Evolutionary conservation across 2,329 filamentous ascomycete species (phyloP), one percentile per base, ranked within the genome.

Genomic region (Colletotrichum eleusines): DNA sequence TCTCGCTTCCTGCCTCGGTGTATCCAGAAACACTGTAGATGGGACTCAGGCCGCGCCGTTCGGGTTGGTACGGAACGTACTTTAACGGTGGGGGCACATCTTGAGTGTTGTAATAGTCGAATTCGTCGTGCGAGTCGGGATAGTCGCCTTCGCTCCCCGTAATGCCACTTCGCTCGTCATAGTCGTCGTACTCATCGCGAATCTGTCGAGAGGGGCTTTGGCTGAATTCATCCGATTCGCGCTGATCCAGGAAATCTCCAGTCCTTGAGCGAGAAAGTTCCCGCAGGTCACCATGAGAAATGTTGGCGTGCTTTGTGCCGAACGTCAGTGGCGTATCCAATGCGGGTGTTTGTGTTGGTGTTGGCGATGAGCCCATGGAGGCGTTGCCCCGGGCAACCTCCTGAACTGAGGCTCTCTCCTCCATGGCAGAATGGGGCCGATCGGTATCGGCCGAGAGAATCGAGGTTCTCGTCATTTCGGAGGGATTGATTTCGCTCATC

Each of bases 1-100:
- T 82, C 72, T 90, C 87, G 75, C 85, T 90, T 63, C 89, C 89
- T 57, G 90, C 89, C 76, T 94, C 90, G 5, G 89, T 91, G 76
- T 94, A 95, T 73, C 95, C 96, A 14, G 94, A 95, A 20, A 97
- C 93, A 76, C 95, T 98, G 75, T 96, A 95, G 71, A 97, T 95
- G 0, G 95, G 95, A 77, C 95, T 98, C 59, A 97, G 82, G 14
- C 90, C 91, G 51, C 93, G 91, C 63, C 89, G 87, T 74, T 92
- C 89, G 14, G 89, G 86, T 75, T 91, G 87, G 73, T 93, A 91
- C 1, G 91, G 88, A n/a, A 90, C 85, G 74, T 92, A 92, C 74
- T 88, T 88, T 35, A 90, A 80, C 20, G 88, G 89, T 3, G 88
- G 87, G 2, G 89, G 89, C 2, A 91, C 89, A 72, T 91, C 88